Percentiles rank a stretch among this genome's conserved stretches.
phyloP scores from a whole-genome alignment of 2,329 filamentous ascomycete species.

The Lachnellula arida region DNA sequence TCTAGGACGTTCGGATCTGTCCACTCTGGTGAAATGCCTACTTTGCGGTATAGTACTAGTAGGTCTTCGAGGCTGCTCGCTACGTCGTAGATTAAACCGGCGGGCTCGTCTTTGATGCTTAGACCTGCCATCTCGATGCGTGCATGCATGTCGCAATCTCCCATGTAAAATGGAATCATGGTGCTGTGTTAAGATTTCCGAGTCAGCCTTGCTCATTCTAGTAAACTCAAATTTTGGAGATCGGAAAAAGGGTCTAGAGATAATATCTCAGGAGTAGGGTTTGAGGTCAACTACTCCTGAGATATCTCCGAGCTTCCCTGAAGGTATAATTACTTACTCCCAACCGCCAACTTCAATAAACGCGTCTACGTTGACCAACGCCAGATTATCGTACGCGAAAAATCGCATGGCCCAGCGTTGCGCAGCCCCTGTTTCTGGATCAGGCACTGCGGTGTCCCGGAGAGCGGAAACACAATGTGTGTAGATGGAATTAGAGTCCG shows the following conservation, averaged over 20 bases:
- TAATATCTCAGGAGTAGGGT: too few relatives aligned
- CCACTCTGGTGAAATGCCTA: slow-evolving; percentile 1
- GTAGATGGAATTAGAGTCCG: slow-evolving; percentile 18
- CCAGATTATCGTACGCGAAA: slow-evolving; percentile 55
- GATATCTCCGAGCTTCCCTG: too few relatives aligned
- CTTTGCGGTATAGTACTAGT: slow-evolving; percentile 40
- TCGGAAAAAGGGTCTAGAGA: too few relatives aligned
- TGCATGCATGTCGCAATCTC: slow-evolving; percentile 52
- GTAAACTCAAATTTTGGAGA: too few relatives aligned
- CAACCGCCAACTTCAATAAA: slow-evolving; percentile 43
- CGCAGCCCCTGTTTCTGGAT: slow-evolving; percentile 3
- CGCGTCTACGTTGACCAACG: slow-evolving; percentile 50
- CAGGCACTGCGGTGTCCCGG: not conserved
- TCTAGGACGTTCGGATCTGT: not conserved
- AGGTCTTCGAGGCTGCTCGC: slow-evolving; percentile 43
- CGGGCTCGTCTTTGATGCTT: slow-evolving; percentile 33
- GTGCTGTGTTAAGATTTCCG: slow-evolving; percentile 23
- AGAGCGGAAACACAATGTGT: slow-evolving; percentile 9
- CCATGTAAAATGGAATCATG: slow-evolving; percentile 53
- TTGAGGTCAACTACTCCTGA: too few relatives aligned
- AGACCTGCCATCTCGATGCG: slow-evolving; percentile 43
- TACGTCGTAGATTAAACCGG: slow-evolving; percentile 43
- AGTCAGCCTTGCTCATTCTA: too few relatives aligned
- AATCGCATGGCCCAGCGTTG: slow-evolving; percentile 46
- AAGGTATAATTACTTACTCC: slow-evolving; percentile 34